Evolutionary conservation across 345 rosid genomes (phyloP).

Genomic region (Geranium rotundifolium): DNA sequence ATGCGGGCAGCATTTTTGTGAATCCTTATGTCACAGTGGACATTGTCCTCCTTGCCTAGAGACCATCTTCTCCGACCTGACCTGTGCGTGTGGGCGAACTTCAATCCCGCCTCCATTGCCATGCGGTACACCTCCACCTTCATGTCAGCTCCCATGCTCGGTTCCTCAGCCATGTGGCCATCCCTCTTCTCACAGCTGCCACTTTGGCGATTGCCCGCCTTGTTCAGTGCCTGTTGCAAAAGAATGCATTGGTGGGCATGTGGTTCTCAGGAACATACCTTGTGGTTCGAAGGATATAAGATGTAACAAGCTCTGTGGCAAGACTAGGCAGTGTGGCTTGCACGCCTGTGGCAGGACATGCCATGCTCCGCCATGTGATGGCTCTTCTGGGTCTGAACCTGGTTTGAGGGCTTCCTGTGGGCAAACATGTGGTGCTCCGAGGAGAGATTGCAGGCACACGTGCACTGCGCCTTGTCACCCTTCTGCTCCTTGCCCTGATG

Average conservation of each 20-base stretch:
- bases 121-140: conserved; percentile 82
- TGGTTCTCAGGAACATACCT: conserved; percentile 85
- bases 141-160: conserved; percentile 75
- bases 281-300: conserved; percentile 91
- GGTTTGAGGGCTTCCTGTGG: conserved; percentile 63
- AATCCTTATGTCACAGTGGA: conserved; percentile 83
- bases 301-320: conserved; percentile 85
- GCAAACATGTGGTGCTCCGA: conserved; percentile 88
- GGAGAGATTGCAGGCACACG: conserved; percentile 84
- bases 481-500: conserved; percentile 68
- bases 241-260: conserved; percentile 90
- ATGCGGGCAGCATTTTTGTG: conserved; percentile 88
- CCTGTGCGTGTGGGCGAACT: conserved; percentile 87
- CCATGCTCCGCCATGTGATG: conserved; percentile 70
- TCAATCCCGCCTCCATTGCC: conserved; percentile 93
- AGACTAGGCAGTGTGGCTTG: conserved; percentile 87
- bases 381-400: conserved; percentile 23
- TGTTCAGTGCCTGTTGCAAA: conserved; percentile 86
- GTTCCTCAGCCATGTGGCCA: conserved; percentile 84
- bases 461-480: conserved; percentile 80
- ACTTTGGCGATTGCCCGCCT: conserved; percentile 95
- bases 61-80: conserved; percentile 79
- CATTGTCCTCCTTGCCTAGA: conserved; percentile 94
- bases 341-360: conserved; percentile 89
- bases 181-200: conserved; percentile 83